Evolutionary conservation across 805 yeast species (phyloP).

Genomic region (Saccharomyces mikatae): DNA sequence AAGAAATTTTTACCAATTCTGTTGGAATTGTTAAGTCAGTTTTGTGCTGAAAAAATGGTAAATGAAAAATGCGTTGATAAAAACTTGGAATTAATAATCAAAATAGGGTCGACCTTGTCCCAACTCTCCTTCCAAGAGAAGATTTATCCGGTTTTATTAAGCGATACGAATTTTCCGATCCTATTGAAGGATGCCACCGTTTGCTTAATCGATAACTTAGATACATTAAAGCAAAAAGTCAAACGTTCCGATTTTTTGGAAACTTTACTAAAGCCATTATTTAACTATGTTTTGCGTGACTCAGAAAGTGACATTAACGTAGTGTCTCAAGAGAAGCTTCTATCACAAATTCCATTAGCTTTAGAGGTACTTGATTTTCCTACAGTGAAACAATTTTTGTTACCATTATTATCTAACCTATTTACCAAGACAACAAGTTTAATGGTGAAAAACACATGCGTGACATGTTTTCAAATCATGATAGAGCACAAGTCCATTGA

Average conservation of each 20-base stretch:
- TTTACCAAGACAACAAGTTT: slow-evolving; percentile 81
- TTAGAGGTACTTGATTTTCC: slow-evolving; percentile 53
- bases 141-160: slow-evolving; percentile 39
- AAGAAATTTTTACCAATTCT: slow-evolving; percentile 71
- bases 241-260: slow-evolving; percentile 43
- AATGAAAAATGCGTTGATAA: slow-evolving; percentile 35
- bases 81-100: slow-evolving; percentile 45
- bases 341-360: slow-evolving; percentile 36
- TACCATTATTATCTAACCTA: slow-evolving; percentile 61
- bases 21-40: slow-evolving; percentile 39
- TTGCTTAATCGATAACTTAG: slow-evolving; percentile 42
- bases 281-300: slow-evolving; percentile 20
- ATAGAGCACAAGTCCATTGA: slow-evolving; percentile 59
- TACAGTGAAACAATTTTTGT: slow-evolving; percentile 62
- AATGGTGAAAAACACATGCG: slow-evolving; percentile 63
- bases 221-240: slow-evolving; percentile 41
- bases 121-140: slow-evolving; percentile 70
- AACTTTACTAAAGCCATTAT: slow-evolving; percentile 22
- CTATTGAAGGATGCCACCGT: slow-evolving; percentile 22
- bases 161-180: slow-evolving; percentile 13
- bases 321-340: slow-evolving; percentile 43
- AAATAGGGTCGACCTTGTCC: slow-evolving; percentile 60
- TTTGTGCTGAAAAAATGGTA: slow-evolving; percentile 30
- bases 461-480: slow-evolving; percentile 50
- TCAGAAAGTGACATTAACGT: slow-evolving; percentile 18